These are phyloP conservation scores for Heliocybe sulcata DNA, from an alignment of 1,284 basidiomycete species.

Conservation along the genomic window DNA sequence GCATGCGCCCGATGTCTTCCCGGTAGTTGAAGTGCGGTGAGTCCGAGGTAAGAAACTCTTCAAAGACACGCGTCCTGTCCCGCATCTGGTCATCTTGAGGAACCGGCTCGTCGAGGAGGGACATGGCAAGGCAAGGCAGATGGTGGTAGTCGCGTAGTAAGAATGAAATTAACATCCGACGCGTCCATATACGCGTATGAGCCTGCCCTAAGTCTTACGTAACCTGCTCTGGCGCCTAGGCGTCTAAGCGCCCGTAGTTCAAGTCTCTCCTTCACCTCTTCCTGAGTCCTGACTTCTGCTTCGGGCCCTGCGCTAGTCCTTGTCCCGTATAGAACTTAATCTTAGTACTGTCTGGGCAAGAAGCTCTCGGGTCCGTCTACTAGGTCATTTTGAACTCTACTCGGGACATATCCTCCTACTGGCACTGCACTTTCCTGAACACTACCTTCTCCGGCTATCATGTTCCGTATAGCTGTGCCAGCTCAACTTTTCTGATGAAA, in stretches of 20 bases:
- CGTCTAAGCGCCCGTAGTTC: not conserved
- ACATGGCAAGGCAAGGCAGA: constrained; percentile 32
- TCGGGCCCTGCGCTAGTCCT: no score
- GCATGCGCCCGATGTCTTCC: constrained; percentile 81
- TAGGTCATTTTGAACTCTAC: not conserved
- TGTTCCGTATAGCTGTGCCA: no score
- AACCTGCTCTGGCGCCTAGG: not conserved
- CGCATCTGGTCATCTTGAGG: constrained; percentile 67
- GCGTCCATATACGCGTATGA: constrained; percentile 14
- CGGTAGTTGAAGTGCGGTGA: constrained; percentile 79
- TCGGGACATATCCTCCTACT: not conserved
- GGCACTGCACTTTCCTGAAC: no score
- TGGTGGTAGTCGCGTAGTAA: not conserved
- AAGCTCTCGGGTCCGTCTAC: not conserved
- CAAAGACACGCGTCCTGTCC: constrained; percentile 75
- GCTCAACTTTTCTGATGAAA: no score
- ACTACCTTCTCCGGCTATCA: no score
- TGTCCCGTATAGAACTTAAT: no score
- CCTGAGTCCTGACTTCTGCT: no score
- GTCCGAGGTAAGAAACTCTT: constrained; percentile 83
- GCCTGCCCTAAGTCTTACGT: constrained; percentile 20
- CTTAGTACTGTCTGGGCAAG: no score
- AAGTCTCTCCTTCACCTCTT: no score
- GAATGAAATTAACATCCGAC: constrained; percentile 7
- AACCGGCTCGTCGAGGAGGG: constrained; percentile 49